phyloP scores from a whole-genome alignment of 2,329 filamentous ascomycete genomes.

The Chaetomiaceae sp. region DNA sequence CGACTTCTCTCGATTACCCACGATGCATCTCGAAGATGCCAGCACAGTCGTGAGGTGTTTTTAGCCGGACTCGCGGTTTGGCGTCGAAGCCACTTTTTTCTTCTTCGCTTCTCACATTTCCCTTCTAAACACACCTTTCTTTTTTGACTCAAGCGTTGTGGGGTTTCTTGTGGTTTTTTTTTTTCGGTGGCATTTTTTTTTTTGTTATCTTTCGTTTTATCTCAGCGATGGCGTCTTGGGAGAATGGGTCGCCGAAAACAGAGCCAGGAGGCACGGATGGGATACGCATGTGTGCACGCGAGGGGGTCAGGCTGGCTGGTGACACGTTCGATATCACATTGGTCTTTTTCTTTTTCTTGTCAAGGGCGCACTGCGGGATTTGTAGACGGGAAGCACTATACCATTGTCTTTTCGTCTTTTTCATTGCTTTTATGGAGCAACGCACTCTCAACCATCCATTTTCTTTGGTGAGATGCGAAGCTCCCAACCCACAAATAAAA shows the following conservation, averaged over 20 bases:
- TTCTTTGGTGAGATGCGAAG: too few species aligned
- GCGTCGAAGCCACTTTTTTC: neutral
- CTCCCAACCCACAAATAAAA: too few species aligned
- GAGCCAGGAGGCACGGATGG: neutral
- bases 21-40: constrained; percentile 2
- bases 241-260: neutral
- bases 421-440: too few species aligned
- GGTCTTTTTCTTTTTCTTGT: too few species aligned
- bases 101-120: too few species aligned
- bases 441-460: too few species aligned
- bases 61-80: neutral
- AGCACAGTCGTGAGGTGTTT: neutral
- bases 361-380: too few species aligned
- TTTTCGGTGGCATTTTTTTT: neutral
- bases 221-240: constrained; percentile 12
- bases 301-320: too few species aligned
- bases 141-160: neutral
- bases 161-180: neutral
- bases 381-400: too few species aligned
- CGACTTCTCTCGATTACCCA: neutral
- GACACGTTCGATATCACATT: too few species aligned
- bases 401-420: too few species aligned
- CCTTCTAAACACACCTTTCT: too few species aligned
- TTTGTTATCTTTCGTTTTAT: neutral
- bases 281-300: neutral